Evolutionary conservation across 192 early-diverging fungal genomes (phyloP).

Genomic region (Ambispora gerdemannii): DNA sequence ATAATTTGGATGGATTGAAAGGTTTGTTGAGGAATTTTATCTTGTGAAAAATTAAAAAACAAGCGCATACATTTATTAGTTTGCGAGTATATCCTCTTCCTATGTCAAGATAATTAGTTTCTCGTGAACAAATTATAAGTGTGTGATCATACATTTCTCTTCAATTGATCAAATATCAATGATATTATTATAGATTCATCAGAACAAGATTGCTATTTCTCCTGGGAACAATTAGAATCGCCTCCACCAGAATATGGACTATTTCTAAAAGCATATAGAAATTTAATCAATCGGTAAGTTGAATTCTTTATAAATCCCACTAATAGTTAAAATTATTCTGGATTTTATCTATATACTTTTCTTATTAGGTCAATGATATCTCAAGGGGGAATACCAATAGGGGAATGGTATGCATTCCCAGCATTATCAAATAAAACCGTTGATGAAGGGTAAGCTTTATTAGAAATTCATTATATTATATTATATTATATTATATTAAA

Average conservation of each 20-base stretch:
- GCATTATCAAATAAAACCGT: not conserved
- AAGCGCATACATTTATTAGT: not conserved
- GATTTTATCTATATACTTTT: no score
- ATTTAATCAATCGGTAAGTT: not conserved
- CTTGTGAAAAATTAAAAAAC: no score
- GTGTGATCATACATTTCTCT: not conserved
- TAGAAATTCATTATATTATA: no score
- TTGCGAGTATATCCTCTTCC: no score
- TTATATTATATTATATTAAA: no score
- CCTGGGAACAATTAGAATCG: not conserved
- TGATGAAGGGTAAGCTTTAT: not conserved
- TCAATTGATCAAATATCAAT: not conserved
- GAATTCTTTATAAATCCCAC: no score
- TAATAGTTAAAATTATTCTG: no score
- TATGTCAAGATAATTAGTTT: no score
- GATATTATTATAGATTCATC: not conserved
- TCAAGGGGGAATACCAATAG: not conserved
- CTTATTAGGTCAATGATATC: not conserved
- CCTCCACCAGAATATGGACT: not conserved
- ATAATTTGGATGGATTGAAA: not conserved
- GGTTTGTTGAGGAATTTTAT: not conserved
- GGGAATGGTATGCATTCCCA: not conserved
- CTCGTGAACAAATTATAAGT: no score
- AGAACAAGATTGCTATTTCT: not conserved
- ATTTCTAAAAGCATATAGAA: not conserved